Base-by-base conservation (phyloP, 2,329 filamentous ascomycete species). In the Aspergillus fructus region DNA sequence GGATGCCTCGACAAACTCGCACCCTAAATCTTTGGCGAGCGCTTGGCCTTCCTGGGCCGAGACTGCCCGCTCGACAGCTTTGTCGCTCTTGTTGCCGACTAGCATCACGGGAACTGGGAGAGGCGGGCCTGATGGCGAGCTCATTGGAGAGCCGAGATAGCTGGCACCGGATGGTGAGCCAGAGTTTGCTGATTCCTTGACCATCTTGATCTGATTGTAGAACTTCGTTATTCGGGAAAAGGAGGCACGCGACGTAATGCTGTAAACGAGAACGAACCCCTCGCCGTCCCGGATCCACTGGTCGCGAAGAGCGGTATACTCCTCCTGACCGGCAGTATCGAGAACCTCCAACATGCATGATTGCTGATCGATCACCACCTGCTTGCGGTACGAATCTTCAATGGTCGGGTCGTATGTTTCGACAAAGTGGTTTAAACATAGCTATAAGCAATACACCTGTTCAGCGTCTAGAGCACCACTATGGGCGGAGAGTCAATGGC, bases 261-360 rank as follows among this genome's bases (percentile, higher is more conserved):
- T 96, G 82, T 99, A 97, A 64, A 99, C 94, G 60, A 99, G 83
- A 30, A 99, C 91, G 73, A 97, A 97, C 19, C 94, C 94, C 76
- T 99, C 94, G 65, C 94, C 93, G 72, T 97, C 93, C 67, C 94
- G 87, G 74, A 97, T 97, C 93, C 93, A 97, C 80, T 97, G 94
- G 75, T 97, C 94, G 71, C 94, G 85, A 69, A 97, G 81, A 47
- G 94, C 94, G 62, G 93, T 97, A 78, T 97, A 99, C 79, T 99
- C 94, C 79, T 99, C 94, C 76, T 99, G 94, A 57, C 94, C 94
- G 52, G 94, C 94, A 54, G 94, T 99, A 78, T 99, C 94, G 69
- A 97, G 85, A 53, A 96, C 92, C 77, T 97, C 93, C 69, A 97
- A 86, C 93, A 97, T 97, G 81, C 93, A 97, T 45, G 93, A 92